Evolutionary conservation across 1,139 yeast species (phyloP).

Genomic region (Saccharomyces hybrid): DNA sequence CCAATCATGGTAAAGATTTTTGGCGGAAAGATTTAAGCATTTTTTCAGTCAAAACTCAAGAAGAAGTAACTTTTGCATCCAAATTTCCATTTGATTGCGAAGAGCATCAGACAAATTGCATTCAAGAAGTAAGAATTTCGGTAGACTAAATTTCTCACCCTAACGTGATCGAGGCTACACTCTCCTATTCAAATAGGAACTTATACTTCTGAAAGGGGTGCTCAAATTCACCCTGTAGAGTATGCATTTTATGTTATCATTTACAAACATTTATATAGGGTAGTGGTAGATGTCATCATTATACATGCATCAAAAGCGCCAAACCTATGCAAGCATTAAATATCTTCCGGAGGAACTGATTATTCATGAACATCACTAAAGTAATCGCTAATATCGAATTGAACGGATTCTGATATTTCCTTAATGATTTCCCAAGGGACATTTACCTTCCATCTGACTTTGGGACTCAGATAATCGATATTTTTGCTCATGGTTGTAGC

Average conservation of each 20-base stretch:
- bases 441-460: slow-evolving; percentile 61
- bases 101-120: no score
- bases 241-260: neutral
- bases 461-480: slow-evolving; percentile 55
- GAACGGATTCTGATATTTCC: slow-evolving; percentile 45
- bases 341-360: neutral
- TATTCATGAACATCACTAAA: slow-evolving; percentile 26
- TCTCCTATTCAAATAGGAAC: neutral
- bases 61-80: no score
- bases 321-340: neutral
- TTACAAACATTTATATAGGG: neutral
- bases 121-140: no score
- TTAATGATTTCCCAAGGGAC: slow-evolving; percentile 51
- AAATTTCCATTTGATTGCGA: no score
- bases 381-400: slow-evolving; percentile 51
- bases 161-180: no score
- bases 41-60: no score
- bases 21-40: neutral
- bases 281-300: neutral
- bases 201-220: neutral
- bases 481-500: slow-evolving; percentile 34
- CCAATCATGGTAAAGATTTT: slow-evolving; percentile 23
- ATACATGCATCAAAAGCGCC: neutral
- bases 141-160: no score
- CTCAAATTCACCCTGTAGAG: neutral